These are phyloP conservation scores for Paramarasmius palmivorus DNA, from an alignment of 1,284 basidiomycete genomes.

Conservation along the genomic window DNA sequence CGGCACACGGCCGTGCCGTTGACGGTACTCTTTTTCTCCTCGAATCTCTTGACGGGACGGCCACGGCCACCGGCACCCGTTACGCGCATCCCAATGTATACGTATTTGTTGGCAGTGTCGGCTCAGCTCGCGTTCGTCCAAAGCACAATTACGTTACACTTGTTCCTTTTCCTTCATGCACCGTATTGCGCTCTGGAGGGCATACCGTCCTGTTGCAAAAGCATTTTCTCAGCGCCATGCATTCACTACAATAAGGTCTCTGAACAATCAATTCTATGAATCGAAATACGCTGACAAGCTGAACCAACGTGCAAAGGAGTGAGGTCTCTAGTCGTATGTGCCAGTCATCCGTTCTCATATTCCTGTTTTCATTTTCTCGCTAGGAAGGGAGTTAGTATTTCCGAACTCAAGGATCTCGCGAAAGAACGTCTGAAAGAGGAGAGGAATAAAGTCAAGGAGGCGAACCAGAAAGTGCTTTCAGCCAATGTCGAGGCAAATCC, in stretches of 20 bases:
- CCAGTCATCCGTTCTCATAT: slow-evolving; percentile 16
- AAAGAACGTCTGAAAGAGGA: slow-evolving; percentile 30
- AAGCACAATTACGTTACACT: too few species aligned
- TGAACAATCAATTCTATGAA: slow-evolving; percentile 10
- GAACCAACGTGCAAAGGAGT: slow-evolving; percentile 33
- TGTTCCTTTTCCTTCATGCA: not conserved
- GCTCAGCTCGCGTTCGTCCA: too few species aligned
- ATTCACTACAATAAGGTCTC: not conserved
- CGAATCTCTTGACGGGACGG: too few species aligned
- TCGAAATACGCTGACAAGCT: slow-evolving; percentile 38
- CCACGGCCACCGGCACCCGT: too few species aligned
- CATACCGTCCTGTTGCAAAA: not conserved
- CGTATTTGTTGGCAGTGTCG: too few species aligned
- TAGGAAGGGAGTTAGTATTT: slow-evolving; percentile 45
- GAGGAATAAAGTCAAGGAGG: slow-evolving; percentile 20
- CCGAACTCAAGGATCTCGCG: slow-evolving; percentile 39
- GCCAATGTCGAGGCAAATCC: slow-evolving; percentile 10
- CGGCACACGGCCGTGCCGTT: too few species aligned
- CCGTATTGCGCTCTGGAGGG: not conserved
- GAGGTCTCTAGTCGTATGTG: slow-evolving; percentile 23
- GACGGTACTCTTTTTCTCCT: too few species aligned
- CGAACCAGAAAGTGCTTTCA: slow-evolving; percentile 10
- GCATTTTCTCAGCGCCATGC: not conserved
- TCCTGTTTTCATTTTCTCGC: not conserved
- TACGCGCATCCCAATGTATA: too few species aligned